Conservation (phyloP, 352 stramenopile species). For the Peronospora farinosa region DNA sequence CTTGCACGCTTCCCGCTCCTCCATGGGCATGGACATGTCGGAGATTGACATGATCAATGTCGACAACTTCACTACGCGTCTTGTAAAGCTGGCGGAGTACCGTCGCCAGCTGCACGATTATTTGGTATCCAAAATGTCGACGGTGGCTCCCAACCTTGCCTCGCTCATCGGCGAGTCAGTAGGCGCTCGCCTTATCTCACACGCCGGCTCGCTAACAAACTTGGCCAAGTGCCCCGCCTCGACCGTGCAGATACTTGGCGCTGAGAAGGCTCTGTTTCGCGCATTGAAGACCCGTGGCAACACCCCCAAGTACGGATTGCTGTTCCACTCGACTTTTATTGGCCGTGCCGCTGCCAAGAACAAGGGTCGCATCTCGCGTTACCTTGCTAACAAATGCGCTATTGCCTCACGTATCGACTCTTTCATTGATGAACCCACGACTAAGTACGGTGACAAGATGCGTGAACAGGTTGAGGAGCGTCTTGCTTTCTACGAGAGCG, state of each 20-base stretch:
- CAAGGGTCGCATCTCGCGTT: constrained; percentile 99
- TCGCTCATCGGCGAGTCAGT: constrained; percentile 99
- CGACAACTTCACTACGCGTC: constrained; percentile 96
- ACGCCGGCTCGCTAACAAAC: constrained; percentile 98
- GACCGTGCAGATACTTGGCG: constrained; percentile 99
- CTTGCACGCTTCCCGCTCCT: constrained; percentile 90
- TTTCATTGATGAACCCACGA: constrained; percentile 94
- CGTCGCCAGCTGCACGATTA: constrained; percentile 93
- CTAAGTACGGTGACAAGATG: constrained; percentile 97
- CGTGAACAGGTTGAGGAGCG: constrained; percentile 98
- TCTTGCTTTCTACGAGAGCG: constrained; percentile 99
- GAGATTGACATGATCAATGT: constrained; percentile 99
- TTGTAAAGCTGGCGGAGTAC: constrained; percentile 98
- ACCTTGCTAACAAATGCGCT: constrained; percentile 99
- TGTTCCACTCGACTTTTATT: constrained; percentile 99
- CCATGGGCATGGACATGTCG: constrained; percentile 99
- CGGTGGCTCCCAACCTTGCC: constrained; percentile 97
- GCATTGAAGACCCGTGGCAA: constrained; percentile 99
- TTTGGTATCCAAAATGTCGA: constrained; percentile 95
- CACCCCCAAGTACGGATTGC: constrained; percentile 99
- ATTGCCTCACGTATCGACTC: constrained; percentile 99
- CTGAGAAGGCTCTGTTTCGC: constrained; percentile 99
- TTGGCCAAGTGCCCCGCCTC: constrained; percentile 99
- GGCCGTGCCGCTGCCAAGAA: constrained; percentile 98
- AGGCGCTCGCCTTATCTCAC: constrained; percentile 98